Percentiles rank a stretch among this genome's conserved stretches.
phyloP scores from a whole-genome alignment of 164 flowering plant species.

The Piper betle region DNA sequence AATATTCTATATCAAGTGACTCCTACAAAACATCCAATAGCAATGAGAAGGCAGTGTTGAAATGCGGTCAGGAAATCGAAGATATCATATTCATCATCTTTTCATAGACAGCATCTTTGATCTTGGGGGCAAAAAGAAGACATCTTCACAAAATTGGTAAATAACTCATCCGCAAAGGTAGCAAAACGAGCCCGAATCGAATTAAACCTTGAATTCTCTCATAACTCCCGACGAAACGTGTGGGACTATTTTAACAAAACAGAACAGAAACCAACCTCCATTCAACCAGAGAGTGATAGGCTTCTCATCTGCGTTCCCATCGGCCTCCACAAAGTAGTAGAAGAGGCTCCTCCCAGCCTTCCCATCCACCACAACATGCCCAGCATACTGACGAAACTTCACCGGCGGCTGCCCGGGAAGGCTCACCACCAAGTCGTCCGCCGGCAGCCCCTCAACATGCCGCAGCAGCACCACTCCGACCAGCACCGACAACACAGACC shows the following conservation, averaged over 20 bases:
- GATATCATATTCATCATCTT: no score
- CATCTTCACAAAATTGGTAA: no score
- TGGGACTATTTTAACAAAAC: neutral
- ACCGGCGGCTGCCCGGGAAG: slow-evolving; percentile 89
- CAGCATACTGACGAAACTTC: slow-evolving; percentile 74
- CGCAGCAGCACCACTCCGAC: slow-evolving; percentile 12
- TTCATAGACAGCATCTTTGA: no score
- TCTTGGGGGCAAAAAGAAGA: no score
- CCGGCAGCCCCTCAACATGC: slow-evolving; percentile 41
- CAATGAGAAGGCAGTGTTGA: neutral
- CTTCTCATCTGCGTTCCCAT: slow-evolving; percentile 35
- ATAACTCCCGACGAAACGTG: neutral
- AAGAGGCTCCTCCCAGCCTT: slow-evolving; percentile 79
- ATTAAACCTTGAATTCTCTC: no score
- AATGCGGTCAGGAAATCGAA: no score
- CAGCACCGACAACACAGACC: slow-evolving; percentile 17
- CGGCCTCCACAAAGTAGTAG: slow-evolving; percentile 90
- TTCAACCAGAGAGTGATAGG: slow-evolving; percentile 93
- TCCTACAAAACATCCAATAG: neutral
- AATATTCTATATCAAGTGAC: neutral
- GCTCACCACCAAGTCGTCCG: slow-evolving; percentile 56
- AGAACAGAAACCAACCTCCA: slow-evolving; percentile 48
- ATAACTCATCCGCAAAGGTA: no score
- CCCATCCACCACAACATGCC: slow-evolving; percentile 74
- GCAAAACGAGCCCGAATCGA: neutral